Percentiles rank a stretch among this genome's conserved stretches.
Conservation (phyloP, 2,329 filamentous ascomycete species). For the Alternaria angustiovoidea region DNA sequence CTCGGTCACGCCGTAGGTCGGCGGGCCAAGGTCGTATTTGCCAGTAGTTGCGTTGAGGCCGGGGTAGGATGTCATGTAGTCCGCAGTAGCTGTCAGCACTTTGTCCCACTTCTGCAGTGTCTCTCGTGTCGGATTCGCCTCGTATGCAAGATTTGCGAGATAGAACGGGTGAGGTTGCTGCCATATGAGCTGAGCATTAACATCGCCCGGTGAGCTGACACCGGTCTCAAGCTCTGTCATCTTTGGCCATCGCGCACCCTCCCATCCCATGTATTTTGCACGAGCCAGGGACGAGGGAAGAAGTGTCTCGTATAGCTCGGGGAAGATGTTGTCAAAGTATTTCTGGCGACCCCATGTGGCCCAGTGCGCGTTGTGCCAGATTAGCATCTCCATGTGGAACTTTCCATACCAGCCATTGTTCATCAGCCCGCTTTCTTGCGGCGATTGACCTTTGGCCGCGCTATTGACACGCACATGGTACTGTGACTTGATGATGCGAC, state of each 20-base stretch:
- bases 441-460: conserved; percentile 57
- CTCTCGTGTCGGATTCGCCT: conserved; percentile 51
- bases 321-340: conserved; percentile 55
- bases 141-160: conserved; percentile 64
- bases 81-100: conserved; percentile 60
- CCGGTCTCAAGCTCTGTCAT: conserved; percentile 64
- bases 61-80: conserved; percentile 67
- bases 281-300: conserved; percentile 46
- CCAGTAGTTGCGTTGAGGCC: conserved; percentile 60
- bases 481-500: conserved; percentile 60
- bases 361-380: conserved; percentile 62
- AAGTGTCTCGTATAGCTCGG: conserved; percentile 58
- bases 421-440: conserved; percentile 58
- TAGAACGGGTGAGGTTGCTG: conserved; percentile 67
- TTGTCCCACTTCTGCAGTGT: conserved; percentile 62
- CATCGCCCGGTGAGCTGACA: conserved; percentile 64
- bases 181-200: conserved; percentile 68
- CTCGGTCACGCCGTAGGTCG: conserved; percentile 56
- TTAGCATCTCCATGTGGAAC: conserved; percentile 28
- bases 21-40: conserved; percentile 62
- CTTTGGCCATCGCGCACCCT: conserved; percentile 59
- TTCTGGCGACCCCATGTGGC: conserved; percentile 57
- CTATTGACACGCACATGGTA: conserved; percentile 62
- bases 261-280: conserved; percentile 49
- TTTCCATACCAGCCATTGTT: conserved; percentile 65